Evolutionary conservation across 768 basidiomycete species (phyloP).

Genomic region (Mycena pura): DNA sequence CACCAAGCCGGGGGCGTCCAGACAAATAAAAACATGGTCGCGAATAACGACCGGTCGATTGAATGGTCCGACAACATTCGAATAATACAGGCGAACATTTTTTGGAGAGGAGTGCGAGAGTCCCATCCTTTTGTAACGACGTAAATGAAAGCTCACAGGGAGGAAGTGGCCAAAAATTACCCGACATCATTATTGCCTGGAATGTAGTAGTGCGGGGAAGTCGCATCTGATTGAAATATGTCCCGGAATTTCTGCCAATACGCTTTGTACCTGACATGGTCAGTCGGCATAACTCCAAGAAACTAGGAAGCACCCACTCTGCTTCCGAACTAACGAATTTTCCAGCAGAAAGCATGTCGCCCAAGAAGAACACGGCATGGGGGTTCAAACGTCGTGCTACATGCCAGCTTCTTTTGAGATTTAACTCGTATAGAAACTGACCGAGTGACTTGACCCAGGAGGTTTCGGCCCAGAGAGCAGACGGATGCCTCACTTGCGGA

Average conservation of each 20-base stretch:
- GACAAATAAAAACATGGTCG: slow-evolving; percentile 74
- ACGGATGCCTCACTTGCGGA: slow-evolving; percentile 61
- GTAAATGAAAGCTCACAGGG: background rate
- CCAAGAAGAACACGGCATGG: slow-evolving; percentile 74
- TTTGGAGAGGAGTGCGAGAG: slow-evolving; percentile 56
- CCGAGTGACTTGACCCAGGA: slow-evolving; percentile 51
- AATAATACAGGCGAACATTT: slow-evolving; percentile 64
- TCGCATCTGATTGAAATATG: slow-evolving; percentile 56
- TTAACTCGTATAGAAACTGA: slow-evolving; percentile 58
- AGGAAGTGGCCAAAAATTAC: slow-evolving; percentile 42
- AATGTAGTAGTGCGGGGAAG: slow-evolving; percentile 58
- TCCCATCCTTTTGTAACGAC: slow-evolving; percentile 55
- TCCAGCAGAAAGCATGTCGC: slow-evolving; percentile 77
- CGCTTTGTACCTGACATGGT: slow-evolving; percentile 57
- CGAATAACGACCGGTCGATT: slow-evolving; percentile 67
- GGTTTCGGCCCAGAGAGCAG: slow-evolving; percentile 41
- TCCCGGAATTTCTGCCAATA: slow-evolving; percentile 68
- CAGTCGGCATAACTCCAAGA: background rate
- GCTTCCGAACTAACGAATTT: slow-evolving; percentile 55
- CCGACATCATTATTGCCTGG: slow-evolving; percentile 88
- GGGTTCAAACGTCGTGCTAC: slow-evolving; percentile 63
- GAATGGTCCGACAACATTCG: slow-evolving; percentile 68
- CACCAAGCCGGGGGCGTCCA: slow-evolving; percentile 81
- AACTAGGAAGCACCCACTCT: slow-evolving; percentile 39
- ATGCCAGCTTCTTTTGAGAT: slow-evolving; percentile 75